A percentile compares a stretch with the other conserved stretches of the same genome.
phyloP scores from a whole-genome alignment of 441 rosid genomes.

The Gossypium trilobum region DNA sequence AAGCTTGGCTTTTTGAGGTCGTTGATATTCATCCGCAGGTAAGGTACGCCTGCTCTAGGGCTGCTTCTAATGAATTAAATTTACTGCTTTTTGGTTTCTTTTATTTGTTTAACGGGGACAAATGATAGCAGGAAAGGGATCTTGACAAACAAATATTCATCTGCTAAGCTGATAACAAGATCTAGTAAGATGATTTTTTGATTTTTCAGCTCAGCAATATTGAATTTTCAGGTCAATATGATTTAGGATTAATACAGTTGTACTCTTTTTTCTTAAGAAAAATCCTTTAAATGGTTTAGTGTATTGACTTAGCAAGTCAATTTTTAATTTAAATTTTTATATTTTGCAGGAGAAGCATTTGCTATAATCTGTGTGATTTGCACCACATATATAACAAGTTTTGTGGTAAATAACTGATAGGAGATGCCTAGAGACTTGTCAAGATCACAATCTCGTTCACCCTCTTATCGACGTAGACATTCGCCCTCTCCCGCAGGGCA shows the following conservation, averaged over 20 bases:
- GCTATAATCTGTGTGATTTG: background rate
- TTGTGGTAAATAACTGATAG: slow-evolving; percentile 2
- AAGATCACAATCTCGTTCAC: slow-evolving; percentile 58
- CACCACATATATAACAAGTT: background rate
- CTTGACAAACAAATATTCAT: background rate
- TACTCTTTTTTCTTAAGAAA: background rate
- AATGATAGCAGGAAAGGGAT: background rate
- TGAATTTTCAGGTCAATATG: slow-evolving; percentile 3
- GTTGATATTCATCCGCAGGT: background rate
- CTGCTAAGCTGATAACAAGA: background rate
- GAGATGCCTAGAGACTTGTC: slow-evolving; percentile 83
- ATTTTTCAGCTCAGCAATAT: background rate
- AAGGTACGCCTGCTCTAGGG: background rate
- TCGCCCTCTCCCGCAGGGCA: slow-evolving; percentile 62
- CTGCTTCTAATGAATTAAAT: background rate
- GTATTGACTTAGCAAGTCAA: background rate
- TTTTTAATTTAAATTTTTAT: background rate
- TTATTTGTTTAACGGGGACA: background rate
- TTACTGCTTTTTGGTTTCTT: background rate
- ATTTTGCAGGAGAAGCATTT: slow-evolving; percentile 3
- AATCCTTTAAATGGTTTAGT: background rate
- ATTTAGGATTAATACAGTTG: background rate
- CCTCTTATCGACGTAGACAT: slow-evolving; percentile 55
- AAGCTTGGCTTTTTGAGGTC: background rate
- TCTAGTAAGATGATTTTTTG: background rate